Evolutionary conservation across 2,329 filamentous ascomycete species (phyloP), one percentile per base, ranked within the genome.

Genomic region (Apiospora pterosperma): DNA sequence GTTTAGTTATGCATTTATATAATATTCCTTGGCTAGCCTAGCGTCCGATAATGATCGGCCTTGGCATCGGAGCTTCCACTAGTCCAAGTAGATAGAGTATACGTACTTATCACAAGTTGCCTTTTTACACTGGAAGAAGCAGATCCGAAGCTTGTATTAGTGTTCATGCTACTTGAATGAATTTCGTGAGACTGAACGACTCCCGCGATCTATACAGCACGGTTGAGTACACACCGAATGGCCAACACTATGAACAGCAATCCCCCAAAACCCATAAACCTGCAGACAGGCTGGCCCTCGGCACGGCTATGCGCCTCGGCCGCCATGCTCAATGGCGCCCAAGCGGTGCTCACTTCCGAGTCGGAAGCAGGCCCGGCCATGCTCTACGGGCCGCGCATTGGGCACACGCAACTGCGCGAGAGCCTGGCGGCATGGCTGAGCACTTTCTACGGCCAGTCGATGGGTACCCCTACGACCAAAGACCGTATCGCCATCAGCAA

Each of bases 381-480:
- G 52, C 78, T 83, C 38, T 91, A 91, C 70, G 90, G 88, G 0
- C 87, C 88, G 0, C 87, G 90, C 69, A 77, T 82, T 60, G 89
- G 89, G 36, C 82, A 86, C 67, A 72, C 75, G 16, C 79, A 81
- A 16, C 76, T 89, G 16, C 82, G 88, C 52, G 74, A 80, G 60
- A 79, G 84, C 58, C 76, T 91, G 48, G 86, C 88, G 19, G 73
- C 79, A 64, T 91, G 88, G 88, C 80, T 91, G 55, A 83, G 81
- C 0, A 70, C 73, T 1, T 88, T 88, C 73, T 91, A 90, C 72
- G 48, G 16, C 48, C 28, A 55, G 16, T 34, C 48, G 19, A 65
- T 71, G 2, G 75, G 68, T 6, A 69, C 77, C 4, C 75, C 80
- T 2, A 79, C 88, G 55, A 72, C 77, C 0, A 67, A 77, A 16